Base-by-base conservation (phyloP, 2,329 filamentous ascomycete species). In the Mycosphaerella arachidis region DNA sequence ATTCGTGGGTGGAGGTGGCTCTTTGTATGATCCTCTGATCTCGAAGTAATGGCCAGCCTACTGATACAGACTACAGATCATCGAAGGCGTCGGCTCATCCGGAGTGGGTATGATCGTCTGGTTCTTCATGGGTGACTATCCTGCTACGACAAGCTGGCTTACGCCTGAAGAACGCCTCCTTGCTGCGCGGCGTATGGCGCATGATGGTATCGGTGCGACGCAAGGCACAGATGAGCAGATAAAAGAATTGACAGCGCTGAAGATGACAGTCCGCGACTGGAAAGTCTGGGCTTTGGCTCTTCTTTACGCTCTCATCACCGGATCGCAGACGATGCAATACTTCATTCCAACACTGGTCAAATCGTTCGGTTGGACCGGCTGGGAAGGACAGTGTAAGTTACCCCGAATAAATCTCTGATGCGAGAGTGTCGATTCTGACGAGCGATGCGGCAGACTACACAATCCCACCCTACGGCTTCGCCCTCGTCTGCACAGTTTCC, bases 391-490 rank as follows among this genome's bases (percentile, higher is more conserved):
- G 40, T 56, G 54, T 50, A 56, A 46, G 43, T 46, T 8, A 8
- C 1, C n/a, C 8, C 43, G 2, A 24, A 18, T 12, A 16, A 2
- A 12, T 46, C 43, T 16, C 16, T 1, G 16, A 5, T 8, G 7
- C 8, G 20, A 18, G 43, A 46, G 43, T 46, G 16, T 4, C 27
- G 10, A 24, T 24, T 24, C 48, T 57, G 18, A 57, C 20, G 24
- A 24, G 24, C 24, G 24, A 24, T 18, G 18, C 12, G 12, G 12
- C 55, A 57, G 50, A 58, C 53, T 43, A 58, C 40, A 55, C 57
- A 12, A 58, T 58, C 16, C 57, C 57, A n/a, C 51, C 57, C 16
- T 58, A 58, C 18, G 57, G 51, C 13, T 55, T 58, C 35, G 57
- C 57, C n/a, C 24, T 55, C 24, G 40, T 54, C n/a, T 58, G 57